Conservation (phyloP, 208 protist species). For the Perkinsela sp. region DNA sequence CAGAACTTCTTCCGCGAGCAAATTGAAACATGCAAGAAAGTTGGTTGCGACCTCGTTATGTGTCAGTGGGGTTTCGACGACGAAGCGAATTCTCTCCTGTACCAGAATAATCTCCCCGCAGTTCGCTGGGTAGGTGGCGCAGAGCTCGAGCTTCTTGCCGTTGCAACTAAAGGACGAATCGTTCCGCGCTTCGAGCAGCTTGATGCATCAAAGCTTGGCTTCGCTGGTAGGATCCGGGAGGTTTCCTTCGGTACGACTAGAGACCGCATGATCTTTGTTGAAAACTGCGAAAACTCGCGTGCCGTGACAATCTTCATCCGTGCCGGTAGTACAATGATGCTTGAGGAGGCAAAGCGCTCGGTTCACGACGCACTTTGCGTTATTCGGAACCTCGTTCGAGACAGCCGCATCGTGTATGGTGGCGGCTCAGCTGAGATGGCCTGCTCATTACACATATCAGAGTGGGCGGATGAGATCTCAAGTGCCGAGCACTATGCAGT, state of each 20-base stretch:
- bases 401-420: slow-evolving; percentile 97
- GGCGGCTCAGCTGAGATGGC: slow-evolving; percentile 96
- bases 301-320: slow-evolving; percentile 97
- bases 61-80: slow-evolving; percentile 99
- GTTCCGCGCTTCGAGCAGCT: slow-evolving; percentile 96
- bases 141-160: slow-evolving; percentile 98
- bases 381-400: slow-evolving; percentile 93
- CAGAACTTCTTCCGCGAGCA: slow-evolving; percentile 89
- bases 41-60: slow-evolving; percentile 88
- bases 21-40: slow-evolving; percentile 72
- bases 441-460: slow-evolving; percentile 70
- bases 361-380: slow-evolving; percentile 99
- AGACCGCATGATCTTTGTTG: slow-evolving; percentile 95
- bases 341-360: slow-evolving; percentile 97
- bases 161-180: slow-evolving; percentile 94
- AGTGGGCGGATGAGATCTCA: slow-evolving; percentile 63
- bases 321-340: slow-evolving; percentile 98
- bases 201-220: slow-evolving; percentile 80
- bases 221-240: slow-evolving; percentile 53
- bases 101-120: slow-evolving; percentile 92
- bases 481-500: slow-evolving; percentile 96
- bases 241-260: slow-evolving; percentile 84
- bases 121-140: slow-evolving; percentile 97
- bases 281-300: slow-evolving; percentile 88
- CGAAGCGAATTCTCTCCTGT: slow-evolving; percentile 99